phyloP scores from a whole-genome alignment of 2,329 filamentous ascomycete species.

The Stagonosporopsis cucurbitacearum region DNA sequence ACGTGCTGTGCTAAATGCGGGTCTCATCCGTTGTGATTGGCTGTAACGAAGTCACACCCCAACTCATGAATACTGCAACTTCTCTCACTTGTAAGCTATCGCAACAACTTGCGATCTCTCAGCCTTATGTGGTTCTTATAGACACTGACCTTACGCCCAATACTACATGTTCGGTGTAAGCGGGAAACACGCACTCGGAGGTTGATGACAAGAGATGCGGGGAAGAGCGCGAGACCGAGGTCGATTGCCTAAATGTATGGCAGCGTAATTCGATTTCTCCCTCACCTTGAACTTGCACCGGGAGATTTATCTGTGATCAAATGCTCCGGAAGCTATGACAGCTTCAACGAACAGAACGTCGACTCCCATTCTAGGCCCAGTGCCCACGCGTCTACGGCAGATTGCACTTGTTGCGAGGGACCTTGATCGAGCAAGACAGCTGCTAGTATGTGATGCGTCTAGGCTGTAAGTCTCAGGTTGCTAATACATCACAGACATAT shows the following conservation, averaged over 20 bases:
- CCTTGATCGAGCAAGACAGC: conserved; percentile 32
- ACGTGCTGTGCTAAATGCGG: not conserved
- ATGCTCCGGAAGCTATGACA: not conserved
- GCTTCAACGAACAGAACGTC: not conserved
- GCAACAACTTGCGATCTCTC: not conserved
- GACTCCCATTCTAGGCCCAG: conserved; percentile 1
- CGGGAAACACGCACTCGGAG: not conserved
- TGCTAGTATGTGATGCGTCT: conserved; percentile 29
- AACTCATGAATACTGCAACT: not conserved
- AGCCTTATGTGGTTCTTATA: not conserved
- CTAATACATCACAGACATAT: conserved; percentile 32
- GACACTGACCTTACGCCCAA: not conserved
- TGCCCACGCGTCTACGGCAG: conserved; percentile 45
- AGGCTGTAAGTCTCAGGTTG: no score
- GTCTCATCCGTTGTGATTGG: not conserved
- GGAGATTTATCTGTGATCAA: not conserved
- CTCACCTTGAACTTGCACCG: not conserved
- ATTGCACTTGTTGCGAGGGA: conserved; percentile 44
- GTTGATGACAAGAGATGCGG: not conserved
- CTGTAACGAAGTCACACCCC: not conserved
- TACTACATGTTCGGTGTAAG: not conserved
- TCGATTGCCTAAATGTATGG: not conserved
- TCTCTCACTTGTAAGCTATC: not conserved
- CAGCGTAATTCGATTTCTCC: not conserved
- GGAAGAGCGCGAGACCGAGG: conserved; percentile 12